These are phyloP conservation scores for Thielaviopsis punctulata DNA, from an alignment of 2,329 filamentous ascomycete genomes.

Conservation along the genomic window DNA sequence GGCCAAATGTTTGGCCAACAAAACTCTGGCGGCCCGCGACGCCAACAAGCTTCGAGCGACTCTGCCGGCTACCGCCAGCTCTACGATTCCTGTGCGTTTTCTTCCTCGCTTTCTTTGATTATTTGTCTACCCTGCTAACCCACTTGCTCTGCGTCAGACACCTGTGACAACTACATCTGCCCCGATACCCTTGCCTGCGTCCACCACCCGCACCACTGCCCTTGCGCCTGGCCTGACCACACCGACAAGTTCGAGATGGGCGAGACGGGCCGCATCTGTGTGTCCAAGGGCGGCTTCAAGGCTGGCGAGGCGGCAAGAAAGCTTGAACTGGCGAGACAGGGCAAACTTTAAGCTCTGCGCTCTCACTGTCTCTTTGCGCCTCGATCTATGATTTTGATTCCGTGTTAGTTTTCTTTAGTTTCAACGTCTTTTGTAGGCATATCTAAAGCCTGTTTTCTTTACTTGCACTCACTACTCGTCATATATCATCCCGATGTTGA, in stretches of 20 bases:
- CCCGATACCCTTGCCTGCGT: constrained; percentile 90
- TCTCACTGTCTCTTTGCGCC: not conserved
- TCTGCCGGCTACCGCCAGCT: constrained; percentile 59
- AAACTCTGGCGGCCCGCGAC: constrained; percentile 35
- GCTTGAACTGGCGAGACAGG: constrained; percentile 65
- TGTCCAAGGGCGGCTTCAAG: constrained; percentile 59
- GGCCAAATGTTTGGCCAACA: constrained; percentile 79
- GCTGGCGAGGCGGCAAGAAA: constrained; percentile 55
- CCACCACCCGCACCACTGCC: constrained; percentile 91
- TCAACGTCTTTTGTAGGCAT: not conserved
- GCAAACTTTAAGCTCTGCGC: constrained; percentile 38
- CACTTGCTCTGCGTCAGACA: constrained; percentile 31
- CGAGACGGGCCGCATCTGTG: constrained; percentile 56
- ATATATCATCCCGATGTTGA: not conserved
- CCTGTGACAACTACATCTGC: constrained; percentile 86
- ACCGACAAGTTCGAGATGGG: constrained; percentile 64
- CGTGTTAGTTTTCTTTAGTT: not conserved
- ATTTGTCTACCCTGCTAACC: not conserved
- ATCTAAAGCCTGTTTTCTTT: not conserved
- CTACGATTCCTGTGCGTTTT: constrained; percentile 44
- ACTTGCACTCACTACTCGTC: not conserved
- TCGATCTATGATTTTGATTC: not conserved
- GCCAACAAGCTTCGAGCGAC: constrained; percentile 73
- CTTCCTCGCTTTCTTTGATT: not conserved
- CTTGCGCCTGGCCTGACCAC: constrained; percentile 61